Evolutionary conservation across 208 protist species (phyloP).

Genomic region (Vickermania ingenoplastis): DNA sequence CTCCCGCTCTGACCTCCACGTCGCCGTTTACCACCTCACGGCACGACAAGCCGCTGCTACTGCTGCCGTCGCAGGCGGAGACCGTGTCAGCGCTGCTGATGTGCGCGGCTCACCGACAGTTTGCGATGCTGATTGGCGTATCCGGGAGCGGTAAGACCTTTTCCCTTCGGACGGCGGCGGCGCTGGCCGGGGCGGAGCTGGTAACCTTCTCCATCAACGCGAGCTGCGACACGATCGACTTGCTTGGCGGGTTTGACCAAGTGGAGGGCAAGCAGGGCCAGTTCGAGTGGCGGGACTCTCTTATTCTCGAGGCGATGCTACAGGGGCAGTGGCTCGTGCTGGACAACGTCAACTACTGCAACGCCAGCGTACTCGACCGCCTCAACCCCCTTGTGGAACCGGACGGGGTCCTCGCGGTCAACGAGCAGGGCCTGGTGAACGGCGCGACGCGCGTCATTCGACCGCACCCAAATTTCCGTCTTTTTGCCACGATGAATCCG

Average conservation of each 20-base stretch:
- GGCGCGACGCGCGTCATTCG: slow-evolving; percentile 87
- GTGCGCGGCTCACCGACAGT: slow-evolving; percentile 91
- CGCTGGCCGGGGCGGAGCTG: slow-evolving; percentile 86
- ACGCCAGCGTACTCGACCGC: slow-evolving; percentile 98
- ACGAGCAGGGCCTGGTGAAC: slow-evolving; percentile 94
- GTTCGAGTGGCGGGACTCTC: slow-evolving; percentile 99
- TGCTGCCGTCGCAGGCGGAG: slow-evolving; percentile 62
- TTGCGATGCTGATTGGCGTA: slow-evolving; percentile 94
- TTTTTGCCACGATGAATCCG: slow-evolving; percentile 99
- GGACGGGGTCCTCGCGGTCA: slow-evolving; percentile 91
- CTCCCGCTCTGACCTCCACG: slow-evolving; percentile 2
- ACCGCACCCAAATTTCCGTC: slow-evolving; percentile 96
- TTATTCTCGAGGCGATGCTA: slow-evolving; percentile 93
- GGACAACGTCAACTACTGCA: slow-evolving; percentile 99
- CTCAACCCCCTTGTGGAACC: slow-evolving; percentile 99
- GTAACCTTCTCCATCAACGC: slow-evolving; percentile 96
- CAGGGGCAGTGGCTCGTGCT: slow-evolving; percentile 98
- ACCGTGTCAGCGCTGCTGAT: slow-evolving; percentile 78
- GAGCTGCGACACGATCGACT: slow-evolving; percentile 98
- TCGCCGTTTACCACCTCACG: slow-evolving; percentile 3
- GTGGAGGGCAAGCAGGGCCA: slow-evolving; percentile 91
- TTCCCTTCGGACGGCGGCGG: slow-evolving; percentile 89
- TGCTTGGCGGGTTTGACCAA: slow-evolving; percentile 99
- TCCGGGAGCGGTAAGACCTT: slow-evolving; percentile 95
- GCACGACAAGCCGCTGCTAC: slow-evolving; percentile 17